Conservation (phyloP, 2,329 filamentous ascomycete species). For the Trichophyton rubrum region DNA sequence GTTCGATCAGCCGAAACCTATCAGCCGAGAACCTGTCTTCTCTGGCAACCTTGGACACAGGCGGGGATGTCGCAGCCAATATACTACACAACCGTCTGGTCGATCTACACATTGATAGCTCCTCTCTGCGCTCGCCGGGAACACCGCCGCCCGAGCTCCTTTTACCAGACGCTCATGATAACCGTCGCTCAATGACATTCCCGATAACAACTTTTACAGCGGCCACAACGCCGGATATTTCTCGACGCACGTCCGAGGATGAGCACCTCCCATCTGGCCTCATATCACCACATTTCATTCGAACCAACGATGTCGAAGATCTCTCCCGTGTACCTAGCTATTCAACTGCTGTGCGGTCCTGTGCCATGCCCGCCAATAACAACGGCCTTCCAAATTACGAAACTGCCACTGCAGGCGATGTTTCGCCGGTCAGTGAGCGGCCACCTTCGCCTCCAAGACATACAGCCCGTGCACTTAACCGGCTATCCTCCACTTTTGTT, state of each 20-base stretch:
- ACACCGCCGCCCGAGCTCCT: not conserved
- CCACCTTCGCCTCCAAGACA: not conserved
- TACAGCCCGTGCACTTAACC: not conserved
- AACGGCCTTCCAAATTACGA: slow-evolving; percentile 53
- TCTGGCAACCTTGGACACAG: slow-evolving; percentile 30
- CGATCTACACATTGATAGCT: slow-evolving; percentile 32
- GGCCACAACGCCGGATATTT: slow-evolving; percentile 25
- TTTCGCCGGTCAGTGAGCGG: not conserved
- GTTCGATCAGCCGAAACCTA: slow-evolving; percentile 57
- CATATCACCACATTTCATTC: slow-evolving; percentile 28
- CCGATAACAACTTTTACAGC: slow-evolving; percentile 1
- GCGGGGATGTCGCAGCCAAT: slow-evolving; percentile 45
- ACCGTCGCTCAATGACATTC: not conserved
- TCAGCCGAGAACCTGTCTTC: slow-evolving; percentile 69
- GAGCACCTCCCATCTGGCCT: slow-evolving; percentile 34
- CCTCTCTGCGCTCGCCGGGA: not conserved
- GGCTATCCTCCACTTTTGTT: not conserved
- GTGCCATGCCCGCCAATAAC: slow-evolving; percentile 41
- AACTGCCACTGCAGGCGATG: slow-evolving; percentile 24
- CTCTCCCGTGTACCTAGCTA: slow-evolving; percentile 67
- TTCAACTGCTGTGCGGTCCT: slow-evolving; percentile 56
- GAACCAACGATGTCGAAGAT: slow-evolving; percentile 47
- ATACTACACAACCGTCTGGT: slow-evolving; percentile 57
- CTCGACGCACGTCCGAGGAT: slow-evolving; percentile 37
- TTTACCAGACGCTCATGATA: not conserved